These are phyloP conservation scores for Phytophthora meadii DNA, from an alignment of 352 stramenopile genomes.

Conservation along the genomic window DNA sequence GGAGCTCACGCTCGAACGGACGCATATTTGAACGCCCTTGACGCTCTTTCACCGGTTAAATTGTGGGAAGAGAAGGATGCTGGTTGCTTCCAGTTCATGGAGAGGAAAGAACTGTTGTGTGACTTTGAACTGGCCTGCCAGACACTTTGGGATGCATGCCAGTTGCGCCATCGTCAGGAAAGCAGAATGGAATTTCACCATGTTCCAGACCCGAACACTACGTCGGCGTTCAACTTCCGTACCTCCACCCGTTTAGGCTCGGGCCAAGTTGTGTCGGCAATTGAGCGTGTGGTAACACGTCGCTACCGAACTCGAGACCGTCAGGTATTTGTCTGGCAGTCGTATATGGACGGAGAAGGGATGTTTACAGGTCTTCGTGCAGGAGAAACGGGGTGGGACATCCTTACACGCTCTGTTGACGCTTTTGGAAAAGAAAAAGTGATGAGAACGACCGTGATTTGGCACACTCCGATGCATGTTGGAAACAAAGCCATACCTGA, in stretches of 20 bases:
- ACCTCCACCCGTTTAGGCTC: neutral
- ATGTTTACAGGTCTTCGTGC: conserved; percentile 9
- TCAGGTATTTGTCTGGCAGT: conserved; percentile 54
- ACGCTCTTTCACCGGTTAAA: no score
- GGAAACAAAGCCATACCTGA: neutral
- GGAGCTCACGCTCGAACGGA: conserved; percentile 1
- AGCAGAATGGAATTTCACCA: neutral
- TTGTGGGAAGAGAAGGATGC: no score
- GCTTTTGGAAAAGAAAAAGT: neutral
- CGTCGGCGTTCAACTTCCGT: conserved; percentile 2
- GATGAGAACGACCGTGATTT: neutral
- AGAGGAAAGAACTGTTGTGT: neutral
- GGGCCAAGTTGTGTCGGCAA: neutral
- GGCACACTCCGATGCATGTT: conserved; percentile 5
- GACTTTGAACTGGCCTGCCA: neutral
- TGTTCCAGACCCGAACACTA: neutral
- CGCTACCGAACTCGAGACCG: conserved; percentile 48
- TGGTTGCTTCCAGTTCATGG: neutral
- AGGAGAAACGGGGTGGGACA: conserved; percentile 17
- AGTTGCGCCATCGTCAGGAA: neutral
- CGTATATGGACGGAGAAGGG: conserved; percentile 39
- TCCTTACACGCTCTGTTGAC: neutral
- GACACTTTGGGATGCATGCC: neutral
- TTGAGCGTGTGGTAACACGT: conserved; percentile 29
- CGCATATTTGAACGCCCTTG: neutral